These are phyloP conservation scores for Perkinsus olseni DNA, from an alignment of 169 alveolate species.

Conservation along the genomic window DNA sequence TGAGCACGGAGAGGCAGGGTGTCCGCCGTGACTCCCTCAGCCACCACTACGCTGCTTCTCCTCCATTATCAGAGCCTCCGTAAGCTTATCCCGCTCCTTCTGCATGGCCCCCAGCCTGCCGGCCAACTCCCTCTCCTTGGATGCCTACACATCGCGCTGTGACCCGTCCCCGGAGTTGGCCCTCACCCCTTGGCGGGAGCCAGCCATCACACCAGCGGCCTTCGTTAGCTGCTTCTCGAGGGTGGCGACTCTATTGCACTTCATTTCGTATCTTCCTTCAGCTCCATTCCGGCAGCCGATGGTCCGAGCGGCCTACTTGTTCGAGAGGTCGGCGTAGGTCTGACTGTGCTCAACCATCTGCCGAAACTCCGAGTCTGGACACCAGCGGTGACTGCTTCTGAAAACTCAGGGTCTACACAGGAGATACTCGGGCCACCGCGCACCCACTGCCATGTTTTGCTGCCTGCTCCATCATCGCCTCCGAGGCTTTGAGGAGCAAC, in stretches of 20 bases:
- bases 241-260: neutral
- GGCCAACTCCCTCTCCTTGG: neutral
- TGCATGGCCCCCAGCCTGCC: neutral
- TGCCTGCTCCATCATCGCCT: neutral
- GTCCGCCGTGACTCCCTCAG: no score
- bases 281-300: no score
- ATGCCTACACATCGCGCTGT: neutral
- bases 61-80: neutral
- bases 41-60: neutral
- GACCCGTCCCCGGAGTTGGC: neutral
- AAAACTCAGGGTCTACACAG: neutral
- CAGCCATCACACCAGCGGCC: neutral
- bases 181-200: neutral
- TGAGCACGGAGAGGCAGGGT: no score
- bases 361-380: neutral
- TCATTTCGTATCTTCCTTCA: neutral
- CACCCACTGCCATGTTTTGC: neutral
- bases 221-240: neutral
- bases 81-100: neutral
- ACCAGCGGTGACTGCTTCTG: neutral
- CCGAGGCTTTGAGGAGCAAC: neutral
- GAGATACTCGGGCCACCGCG: neutral
- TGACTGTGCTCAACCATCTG: neutral
- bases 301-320: no score
- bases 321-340: neutral